phyloP scores from a whole-genome alignment of 768 basidiomycete genomes.

The Scleroderma citrinum region DNA sequence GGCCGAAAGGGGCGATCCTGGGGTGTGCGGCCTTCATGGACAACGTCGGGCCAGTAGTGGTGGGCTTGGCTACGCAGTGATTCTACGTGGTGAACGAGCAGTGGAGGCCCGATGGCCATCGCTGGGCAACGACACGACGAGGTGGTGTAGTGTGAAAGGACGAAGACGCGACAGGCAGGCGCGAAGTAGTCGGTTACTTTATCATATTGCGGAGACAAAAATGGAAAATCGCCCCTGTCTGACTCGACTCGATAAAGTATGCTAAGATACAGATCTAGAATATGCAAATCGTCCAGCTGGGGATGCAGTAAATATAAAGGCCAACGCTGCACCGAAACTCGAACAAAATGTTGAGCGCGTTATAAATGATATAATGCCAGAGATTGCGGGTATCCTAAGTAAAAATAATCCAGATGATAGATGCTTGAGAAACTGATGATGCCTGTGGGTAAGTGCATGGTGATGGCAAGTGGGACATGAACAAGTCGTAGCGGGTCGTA shows the following conservation, averaged over 20 bases:
- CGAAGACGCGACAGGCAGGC: constrained; percentile 1
- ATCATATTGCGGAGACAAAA: constrained; percentile 10
- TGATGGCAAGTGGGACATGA: constrained; percentile 5
- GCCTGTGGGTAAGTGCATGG: constrained; percentile 2
- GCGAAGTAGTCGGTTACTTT: constrained; percentile 6
- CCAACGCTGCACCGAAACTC: not conserved
- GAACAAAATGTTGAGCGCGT: not conserved
- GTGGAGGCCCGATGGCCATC: constrained; percentile 5
- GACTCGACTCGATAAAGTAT: not conserved
- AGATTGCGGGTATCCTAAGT: not conserved
- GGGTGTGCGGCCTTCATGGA: constrained; percentile 7
- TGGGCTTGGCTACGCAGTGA: constrained; percentile 18
- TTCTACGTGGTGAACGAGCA: constrained; percentile 21
- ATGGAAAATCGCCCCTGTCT: not conserved
- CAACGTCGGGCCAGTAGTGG: constrained; percentile 20
- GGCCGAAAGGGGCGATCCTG: constrained; percentile 18
- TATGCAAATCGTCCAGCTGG: not conserved
- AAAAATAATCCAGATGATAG: not conserved
- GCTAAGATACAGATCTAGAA: not conserved
- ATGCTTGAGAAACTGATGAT: constrained; percentile 2
- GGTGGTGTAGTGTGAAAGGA: not conserved
- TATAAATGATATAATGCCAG: not conserved
- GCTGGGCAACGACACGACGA: not conserved
- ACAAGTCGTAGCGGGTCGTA: not conserved
- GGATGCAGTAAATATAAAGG: not conserved